Percentiles rank a stretch among this genome's conserved stretches.
Conservation (phyloP, 768 basidiomycete genomes). For the Boletus subparvulus region DNA sequence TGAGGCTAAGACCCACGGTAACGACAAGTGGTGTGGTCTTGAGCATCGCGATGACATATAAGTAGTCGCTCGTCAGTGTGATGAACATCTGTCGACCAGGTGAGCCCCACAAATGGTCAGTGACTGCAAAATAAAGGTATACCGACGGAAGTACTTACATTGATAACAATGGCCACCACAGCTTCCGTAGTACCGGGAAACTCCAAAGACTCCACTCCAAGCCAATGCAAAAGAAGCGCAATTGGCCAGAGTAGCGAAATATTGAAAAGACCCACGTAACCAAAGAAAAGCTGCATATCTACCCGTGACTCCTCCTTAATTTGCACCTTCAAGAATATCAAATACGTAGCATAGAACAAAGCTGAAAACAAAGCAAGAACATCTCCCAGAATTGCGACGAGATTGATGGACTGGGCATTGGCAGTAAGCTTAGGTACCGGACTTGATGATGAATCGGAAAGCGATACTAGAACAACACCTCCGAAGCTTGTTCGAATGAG, state of each 20-base stretch:
- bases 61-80: constrained; percentile 79
- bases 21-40: constrained; percentile 95
- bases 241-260: constrained; percentile 74
- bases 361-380: constrained; percentile 83
- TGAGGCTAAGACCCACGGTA: constrained; percentile 88
- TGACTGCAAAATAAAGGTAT: neutral
- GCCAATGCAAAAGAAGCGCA: constrained; percentile 71
- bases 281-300: constrained; percentile 94
- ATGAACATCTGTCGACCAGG: constrained; percentile 65
- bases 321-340: constrained; percentile 84
- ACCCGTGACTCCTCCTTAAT: constrained; percentile 79
- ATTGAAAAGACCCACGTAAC: constrained; percentile 89
- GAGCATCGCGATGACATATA: constrained; percentile 89
- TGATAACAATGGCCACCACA: constrained; percentile 51
- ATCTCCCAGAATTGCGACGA: constrained; percentile 62
- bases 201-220: constrained; percentile 73
- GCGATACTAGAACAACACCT: constrained; percentile 86
- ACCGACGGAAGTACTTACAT: constrained; percentile 41
- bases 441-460: constrained; percentile 64
- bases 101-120: neutral
- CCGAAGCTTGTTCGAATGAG: constrained; percentile 51
- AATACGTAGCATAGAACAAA: constrained; percentile 84
- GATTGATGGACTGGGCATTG: constrained; percentile 15
- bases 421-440: constrained; percentile 10
- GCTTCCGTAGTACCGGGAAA: constrained; percentile 54